Percentiles rank a stretch among this genome's conserved stretches.
phyloP scores from a whole-genome alignment of 306 rosid genomes.

The Rosa lucieae region DNA sequence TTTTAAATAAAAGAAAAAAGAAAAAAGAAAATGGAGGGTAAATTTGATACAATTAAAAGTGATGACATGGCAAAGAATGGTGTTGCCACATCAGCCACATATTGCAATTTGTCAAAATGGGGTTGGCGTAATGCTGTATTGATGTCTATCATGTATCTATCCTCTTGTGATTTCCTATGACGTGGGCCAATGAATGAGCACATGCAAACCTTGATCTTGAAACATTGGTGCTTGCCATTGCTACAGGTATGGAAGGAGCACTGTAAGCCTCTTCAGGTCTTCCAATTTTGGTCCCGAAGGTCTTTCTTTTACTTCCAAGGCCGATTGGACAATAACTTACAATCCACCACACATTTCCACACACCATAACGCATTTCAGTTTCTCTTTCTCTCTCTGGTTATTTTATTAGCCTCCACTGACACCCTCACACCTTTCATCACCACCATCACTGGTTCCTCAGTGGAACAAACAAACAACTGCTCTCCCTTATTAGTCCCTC shows the following conservation, averaged over 20 bases:
- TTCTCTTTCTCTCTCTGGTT: background rate
- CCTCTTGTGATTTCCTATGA: conserved; percentile 53
- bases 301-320: background rate
- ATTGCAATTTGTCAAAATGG: background rate
- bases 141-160: conserved; percentile 40
- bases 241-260: background rate
- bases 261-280: too few species aligned
- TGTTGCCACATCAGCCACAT: background rate
- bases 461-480: conserved; percentile 10
- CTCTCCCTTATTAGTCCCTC: conserved; percentile 1
- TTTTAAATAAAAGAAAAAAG: background rate
- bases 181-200: conserved; percentile 76
- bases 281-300: background rate
- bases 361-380: background rate
- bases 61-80: background rate
- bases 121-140: background rate
- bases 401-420: conserved; percentile 14
- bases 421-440: conserved; percentile 7
- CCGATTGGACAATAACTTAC: conserved; percentile 1
- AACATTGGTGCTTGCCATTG: background rate
- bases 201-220: background rate
- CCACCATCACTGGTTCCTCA: conserved; percentile 12
- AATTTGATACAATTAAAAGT: background rate
- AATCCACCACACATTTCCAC: conserved; percentile 13
- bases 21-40: background rate